Base-by-base conservation (phyloP, 2,329 filamentous ascomycete genomes). In the Tricladium varicosporioides region DNA sequence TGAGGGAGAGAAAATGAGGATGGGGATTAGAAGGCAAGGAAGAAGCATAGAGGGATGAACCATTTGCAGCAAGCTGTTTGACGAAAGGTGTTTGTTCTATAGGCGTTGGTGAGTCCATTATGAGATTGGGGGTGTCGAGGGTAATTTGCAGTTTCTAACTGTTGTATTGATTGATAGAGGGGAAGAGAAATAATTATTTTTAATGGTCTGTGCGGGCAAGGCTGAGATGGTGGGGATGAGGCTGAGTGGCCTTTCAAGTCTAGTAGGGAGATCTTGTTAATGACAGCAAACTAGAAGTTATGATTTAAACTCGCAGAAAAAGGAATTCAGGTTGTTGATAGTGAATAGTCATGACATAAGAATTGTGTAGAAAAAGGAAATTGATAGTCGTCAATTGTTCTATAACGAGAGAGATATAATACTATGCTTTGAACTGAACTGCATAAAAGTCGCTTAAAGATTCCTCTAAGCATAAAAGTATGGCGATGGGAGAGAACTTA, bases 1-100 rank as follows among this genome's bases (percentile, higher is more conserved):
- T 27, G 22, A 7, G 7, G 27, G 9, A 8, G 22, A 19, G 27
- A 22, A 36, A 49, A 46, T 46, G 46, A 52, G 44, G 3, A 27
- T 27, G 22, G 22, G 22, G 22, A 27, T 53, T 56, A 16, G 16
- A 13, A 11, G 15, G n/a, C 14, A 14, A 18, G 14, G 11, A 47
- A n/a, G 46, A 11, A 10, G 18, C 50, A n/a, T 13, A 16, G 19
- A 45, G 16, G 15, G 15, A n/a, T 22, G 15, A 65, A 72, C 70
- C 70, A 53, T 70, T 71, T 31, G 70, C 71, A 61, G 67, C 71
- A 10, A 73, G 63, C 58, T 72, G 65, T 57, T 72, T 73, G 3
- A 72, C 61, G 33, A 73, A 68, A 9, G 68, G 69, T 1, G 71
- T 69, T 56, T 70, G 65, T 53, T 68, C 61, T 13, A 71, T 67